Conservation (phyloP, 2,329 filamentous ascomycete species). For the Ilyonectria destructans region DNA sequence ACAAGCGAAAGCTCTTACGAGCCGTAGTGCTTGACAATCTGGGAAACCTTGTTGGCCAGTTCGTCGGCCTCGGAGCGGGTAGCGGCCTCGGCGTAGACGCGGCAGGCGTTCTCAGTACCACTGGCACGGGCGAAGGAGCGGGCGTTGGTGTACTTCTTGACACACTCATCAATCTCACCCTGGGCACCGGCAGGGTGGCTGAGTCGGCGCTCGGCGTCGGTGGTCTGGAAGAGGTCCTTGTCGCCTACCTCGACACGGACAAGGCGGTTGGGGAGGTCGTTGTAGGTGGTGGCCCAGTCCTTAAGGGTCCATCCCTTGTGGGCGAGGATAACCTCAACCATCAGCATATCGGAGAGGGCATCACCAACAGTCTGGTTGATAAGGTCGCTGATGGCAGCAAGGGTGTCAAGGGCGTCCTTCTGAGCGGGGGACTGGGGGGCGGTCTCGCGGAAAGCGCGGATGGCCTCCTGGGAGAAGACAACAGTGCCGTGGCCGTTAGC, state of each 20-base stretch:
- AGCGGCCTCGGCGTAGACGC: slow-evolving; percentile 95
- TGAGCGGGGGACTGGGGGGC: slow-evolving; percentile 93
- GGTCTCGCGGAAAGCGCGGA: slow-evolving; percentile 83
- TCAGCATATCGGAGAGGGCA: slow-evolving; percentile 93
- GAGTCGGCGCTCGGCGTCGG: slow-evolving; percentile 92
- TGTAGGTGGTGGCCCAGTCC: slow-evolving; percentile 95
- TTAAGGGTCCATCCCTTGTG: slow-evolving; percentile 93
- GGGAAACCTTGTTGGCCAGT: slow-evolving; percentile 86
- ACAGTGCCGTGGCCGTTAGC: slow-evolving; percentile 98
- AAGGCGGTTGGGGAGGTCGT: slow-evolving; percentile 94
- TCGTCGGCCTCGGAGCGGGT: slow-evolving; percentile 93
- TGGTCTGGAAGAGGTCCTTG: slow-evolving; percentile 91
- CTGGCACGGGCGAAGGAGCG: slow-evolving; percentile 93
- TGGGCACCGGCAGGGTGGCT: slow-evolving; percentile 86
- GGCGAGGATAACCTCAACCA: slow-evolving; percentile 95
- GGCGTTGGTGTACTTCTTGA: slow-evolving; percentile 92
- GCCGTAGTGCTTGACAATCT: slow-evolving; percentile 77
- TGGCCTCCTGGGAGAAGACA: slow-evolving; percentile 89
- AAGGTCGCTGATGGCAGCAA: slow-evolving; percentile 87
- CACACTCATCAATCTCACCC: slow-evolving; percentile 87
- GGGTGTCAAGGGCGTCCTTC: slow-evolving; percentile 88
- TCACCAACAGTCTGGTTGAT: slow-evolving; percentile 99
- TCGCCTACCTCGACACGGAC: slow-evolving; percentile 92
- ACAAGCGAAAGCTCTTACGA: slow-evolving; percentile 45
- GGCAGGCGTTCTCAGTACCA: slow-evolving; percentile 95